Conservation (phyloP, 768 basidiomycete species). For the Leucogyrophana mollusca region DNA sequence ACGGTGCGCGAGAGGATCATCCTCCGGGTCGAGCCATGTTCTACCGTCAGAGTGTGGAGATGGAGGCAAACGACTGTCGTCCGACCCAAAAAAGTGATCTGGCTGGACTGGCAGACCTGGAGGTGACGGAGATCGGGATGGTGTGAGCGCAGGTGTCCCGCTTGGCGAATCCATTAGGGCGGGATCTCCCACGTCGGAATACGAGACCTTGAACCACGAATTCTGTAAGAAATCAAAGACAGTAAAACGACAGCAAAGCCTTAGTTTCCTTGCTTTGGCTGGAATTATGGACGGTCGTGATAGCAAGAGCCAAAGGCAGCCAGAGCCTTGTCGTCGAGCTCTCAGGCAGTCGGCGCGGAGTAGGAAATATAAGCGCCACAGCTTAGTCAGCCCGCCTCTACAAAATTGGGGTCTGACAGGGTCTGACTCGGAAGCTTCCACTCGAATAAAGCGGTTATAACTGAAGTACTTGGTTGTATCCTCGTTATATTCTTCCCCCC, state of each 20-base stretch:
- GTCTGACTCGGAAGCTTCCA: too few species aligned
- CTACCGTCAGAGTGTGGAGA: slow-evolving; percentile 65
- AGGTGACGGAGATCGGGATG: slow-evolving; percentile 49
- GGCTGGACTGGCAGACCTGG: slow-evolving; percentile 62
- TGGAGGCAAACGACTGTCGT: slow-evolving; percentile 42
- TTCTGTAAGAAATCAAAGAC: neutral
- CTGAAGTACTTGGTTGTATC: too few species aligned
- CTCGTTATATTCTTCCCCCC: too few species aligned
- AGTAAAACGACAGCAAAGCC: neutral
- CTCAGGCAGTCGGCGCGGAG: neutral
- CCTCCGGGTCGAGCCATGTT: slow-evolving; percentile 71
- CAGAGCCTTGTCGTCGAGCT: neutral
- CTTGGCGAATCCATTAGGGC: slow-evolving; percentile 4
- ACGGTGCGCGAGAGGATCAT: slow-evolving; percentile 77
- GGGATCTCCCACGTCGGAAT: slow-evolving; percentile 10
- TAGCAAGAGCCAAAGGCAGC: neutral
- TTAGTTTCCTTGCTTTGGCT: neutral
- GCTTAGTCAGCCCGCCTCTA: too few species aligned
- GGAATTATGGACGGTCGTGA: neutral
- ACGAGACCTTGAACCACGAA: neutral
- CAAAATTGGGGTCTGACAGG: too few species aligned
- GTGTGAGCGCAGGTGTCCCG: slow-evolving; percentile 32
- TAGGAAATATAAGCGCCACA: neutral
- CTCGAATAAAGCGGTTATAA: too few species aligned
- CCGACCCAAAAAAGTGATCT: slow-evolving; percentile 78